Evolutionary conservation across 1,284 basidiomycete species (phyloP).

Genomic region (Inonotus hispidus): DNA sequence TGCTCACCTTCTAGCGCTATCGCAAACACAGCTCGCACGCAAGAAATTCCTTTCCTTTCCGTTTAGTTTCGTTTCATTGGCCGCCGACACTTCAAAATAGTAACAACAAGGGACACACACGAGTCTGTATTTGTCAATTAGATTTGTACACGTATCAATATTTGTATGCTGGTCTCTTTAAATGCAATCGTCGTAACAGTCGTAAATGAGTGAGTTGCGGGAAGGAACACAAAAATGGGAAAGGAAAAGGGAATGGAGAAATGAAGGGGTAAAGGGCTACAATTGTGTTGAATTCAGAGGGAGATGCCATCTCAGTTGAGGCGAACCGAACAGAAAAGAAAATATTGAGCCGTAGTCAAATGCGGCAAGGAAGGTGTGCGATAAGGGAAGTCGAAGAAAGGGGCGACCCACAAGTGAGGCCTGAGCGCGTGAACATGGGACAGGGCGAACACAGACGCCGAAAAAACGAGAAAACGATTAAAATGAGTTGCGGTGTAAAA

Average conservation of each 20-base stretch:
- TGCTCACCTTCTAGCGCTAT: constrained; percentile 2
- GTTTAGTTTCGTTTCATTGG: too few species aligned
- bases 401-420: not conserved
- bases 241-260: not conserved
- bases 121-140: not conserved
- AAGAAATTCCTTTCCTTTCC: too few species aligned
- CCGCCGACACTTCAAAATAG: not conserved
- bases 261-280: not conserved
- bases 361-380: not conserved
- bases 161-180: not conserved
- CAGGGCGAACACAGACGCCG: not conserved
- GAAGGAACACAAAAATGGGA: not conserved
- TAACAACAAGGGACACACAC: not conserved
- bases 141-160: not conserved
- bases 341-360: not conserved
- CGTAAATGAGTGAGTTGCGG: not conserved
- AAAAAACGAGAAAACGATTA: not conserved
- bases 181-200: not conserved
- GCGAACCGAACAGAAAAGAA: not conserved
- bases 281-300: not conserved
- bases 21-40: too few species aligned
- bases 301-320: not conserved
- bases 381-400: not conserved
- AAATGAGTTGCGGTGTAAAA: not conserved
- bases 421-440: constrained; percentile 4